Conservation (phyloP, 805 yeast genomes). For the Candida hungchunana region DNA sequence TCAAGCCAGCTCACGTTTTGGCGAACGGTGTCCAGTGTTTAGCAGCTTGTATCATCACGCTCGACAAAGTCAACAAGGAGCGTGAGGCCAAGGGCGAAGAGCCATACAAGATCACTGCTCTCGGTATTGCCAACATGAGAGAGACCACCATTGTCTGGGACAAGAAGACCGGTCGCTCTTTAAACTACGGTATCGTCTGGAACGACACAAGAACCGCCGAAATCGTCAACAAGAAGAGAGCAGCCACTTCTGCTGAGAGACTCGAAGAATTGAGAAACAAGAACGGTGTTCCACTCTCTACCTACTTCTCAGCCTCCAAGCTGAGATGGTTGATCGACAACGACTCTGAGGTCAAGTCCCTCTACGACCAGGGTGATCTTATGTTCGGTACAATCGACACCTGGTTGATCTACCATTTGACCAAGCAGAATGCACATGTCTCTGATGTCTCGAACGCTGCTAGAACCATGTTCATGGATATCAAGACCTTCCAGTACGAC, state of each 20-base stretch:
- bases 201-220: conserved; percentile 85
- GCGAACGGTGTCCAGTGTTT: conserved; percentile 80
- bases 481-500: conserved; percentile 72
- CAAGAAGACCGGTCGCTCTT: conserved; percentile 76
- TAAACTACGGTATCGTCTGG: conserved; percentile 89
- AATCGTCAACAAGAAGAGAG: conserved; percentile 59
- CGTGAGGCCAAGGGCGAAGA: conserved; percentile 37
- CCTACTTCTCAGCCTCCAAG: conserved; percentile 89
- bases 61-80: conserved; percentile 54
- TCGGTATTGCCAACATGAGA: conserved; percentile 94
- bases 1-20: conserved; percentile 79
- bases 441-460: conserved; percentile 92
- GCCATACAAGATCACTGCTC: conserved; percentile 60
- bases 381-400: conserved; percentile 95
- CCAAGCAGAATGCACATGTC: conserved; percentile 63
- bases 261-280: conserved; percentile 55
- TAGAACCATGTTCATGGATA: conserved; percentile 85
- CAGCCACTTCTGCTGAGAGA: conserved; percentile 47
- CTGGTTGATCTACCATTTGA: conserved; percentile 85
- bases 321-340: conserved; percentile 86
- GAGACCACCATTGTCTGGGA: conserved; percentile 93
- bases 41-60: conserved; percentile 54
- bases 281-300: conserved; percentile 84
- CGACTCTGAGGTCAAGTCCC: conserved; percentile 57
- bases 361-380: conserved; percentile 71